Conservation (phyloP, 139 green algal species). For the Chlorella sp. region DNA sequence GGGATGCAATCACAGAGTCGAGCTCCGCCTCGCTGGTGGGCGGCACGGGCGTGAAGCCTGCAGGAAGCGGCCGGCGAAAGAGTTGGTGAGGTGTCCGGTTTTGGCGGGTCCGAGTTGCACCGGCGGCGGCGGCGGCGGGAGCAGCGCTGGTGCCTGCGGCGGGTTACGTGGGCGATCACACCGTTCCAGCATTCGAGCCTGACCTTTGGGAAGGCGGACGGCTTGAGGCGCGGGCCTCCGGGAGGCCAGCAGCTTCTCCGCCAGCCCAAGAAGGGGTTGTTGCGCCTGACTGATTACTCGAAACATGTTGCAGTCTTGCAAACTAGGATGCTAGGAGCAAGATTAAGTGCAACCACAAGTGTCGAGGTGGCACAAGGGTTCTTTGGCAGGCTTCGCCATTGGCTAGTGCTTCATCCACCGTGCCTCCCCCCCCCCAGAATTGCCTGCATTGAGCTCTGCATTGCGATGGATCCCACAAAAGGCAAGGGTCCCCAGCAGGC, state of each 20-base stretch:
- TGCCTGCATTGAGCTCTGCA: no score
- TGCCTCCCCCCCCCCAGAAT: no score
- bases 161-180: neutral
- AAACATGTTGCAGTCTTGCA: neutral
- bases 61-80: neutral
- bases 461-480: no score
- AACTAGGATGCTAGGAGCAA: neutral
- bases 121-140: neutral
- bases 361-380: no score
- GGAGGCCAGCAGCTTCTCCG: neutral
- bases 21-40: slow-evolving; percentile 45
- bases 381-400: no score
- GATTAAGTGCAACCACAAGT: no score
- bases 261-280: slow-evolving; percentile 22
- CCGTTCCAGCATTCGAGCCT: no score
- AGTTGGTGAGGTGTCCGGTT: neutral
- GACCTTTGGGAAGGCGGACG: slow-evolving; percentile 36
- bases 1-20: slow-evolving; percentile 29
- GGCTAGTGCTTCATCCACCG: no score
- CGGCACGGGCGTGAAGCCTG: slow-evolving; percentile 43
- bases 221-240: slow-evolving; percentile 3
- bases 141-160: no score
- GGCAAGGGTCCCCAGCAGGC: no score
- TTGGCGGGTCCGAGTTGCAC: neutral
- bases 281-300: neutral